phyloP scores from a whole-genome alignment of 495 filamentous ascomycete species.

The Aspergillus bridgeri region DNA sequence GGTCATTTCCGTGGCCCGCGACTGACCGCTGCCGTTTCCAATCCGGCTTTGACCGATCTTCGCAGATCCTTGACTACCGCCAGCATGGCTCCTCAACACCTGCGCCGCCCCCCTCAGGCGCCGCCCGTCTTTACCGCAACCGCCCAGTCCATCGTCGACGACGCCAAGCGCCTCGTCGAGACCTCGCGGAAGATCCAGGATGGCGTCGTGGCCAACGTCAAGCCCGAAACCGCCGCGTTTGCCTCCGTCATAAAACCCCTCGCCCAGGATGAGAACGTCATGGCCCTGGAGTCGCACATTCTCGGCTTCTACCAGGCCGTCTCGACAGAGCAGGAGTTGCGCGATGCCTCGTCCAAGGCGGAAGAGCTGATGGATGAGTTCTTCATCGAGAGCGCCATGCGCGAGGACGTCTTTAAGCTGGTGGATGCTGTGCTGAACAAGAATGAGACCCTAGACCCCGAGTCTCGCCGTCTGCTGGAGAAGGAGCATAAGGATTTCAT shows the following conservation, averaged over 20 bases:
- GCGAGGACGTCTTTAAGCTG: slow-evolving; percentile 63
- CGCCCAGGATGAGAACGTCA: slow-evolving; percentile 63
- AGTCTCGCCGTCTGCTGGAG: slow-evolving; percentile 61
- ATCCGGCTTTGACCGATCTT: slow-evolving; percentile 19
- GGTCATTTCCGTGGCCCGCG: slow-evolving; percentile 53
- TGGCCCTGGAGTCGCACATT: slow-evolving; percentile 57
- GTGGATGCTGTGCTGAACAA: slow-evolving; percentile 59
- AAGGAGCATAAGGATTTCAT: slow-evolving; percentile 67
- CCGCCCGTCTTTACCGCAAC: slow-evolving; percentile 87
- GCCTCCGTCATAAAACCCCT: slow-evolving; percentile 61
- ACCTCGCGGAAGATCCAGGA: slow-evolving; percentile 68
- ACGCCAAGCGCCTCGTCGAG: slow-evolving; percentile 72
- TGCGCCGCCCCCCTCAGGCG: slow-evolving; percentile 71
- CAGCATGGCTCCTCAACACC: slow-evolving; percentile 63
- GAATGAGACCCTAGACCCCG: slow-evolving; percentile 58
- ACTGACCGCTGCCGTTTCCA: slow-evolving; percentile 18
- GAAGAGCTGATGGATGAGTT: slow-evolving; percentile 67
- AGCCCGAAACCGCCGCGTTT: slow-evolving; percentile 62
- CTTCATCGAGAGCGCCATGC: slow-evolving; percentile 62
- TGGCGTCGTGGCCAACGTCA: slow-evolving; percentile 65
- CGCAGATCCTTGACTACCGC: slow-evolving; percentile 54
- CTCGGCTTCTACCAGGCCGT: slow-evolving; percentile 80
- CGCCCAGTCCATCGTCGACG: slow-evolving; percentile 66
- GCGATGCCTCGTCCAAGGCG: slow-evolving; percentile 67
- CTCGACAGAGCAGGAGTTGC: slow-evolving; percentile 62